Percentiles rank a stretch among this genome's conserved stretches.
These are phyloP conservation scores for Clarireedia paspali DNA, from an alignment of 2,329 filamentous ascomycete genomes.

Conservation along the genomic window DNA sequence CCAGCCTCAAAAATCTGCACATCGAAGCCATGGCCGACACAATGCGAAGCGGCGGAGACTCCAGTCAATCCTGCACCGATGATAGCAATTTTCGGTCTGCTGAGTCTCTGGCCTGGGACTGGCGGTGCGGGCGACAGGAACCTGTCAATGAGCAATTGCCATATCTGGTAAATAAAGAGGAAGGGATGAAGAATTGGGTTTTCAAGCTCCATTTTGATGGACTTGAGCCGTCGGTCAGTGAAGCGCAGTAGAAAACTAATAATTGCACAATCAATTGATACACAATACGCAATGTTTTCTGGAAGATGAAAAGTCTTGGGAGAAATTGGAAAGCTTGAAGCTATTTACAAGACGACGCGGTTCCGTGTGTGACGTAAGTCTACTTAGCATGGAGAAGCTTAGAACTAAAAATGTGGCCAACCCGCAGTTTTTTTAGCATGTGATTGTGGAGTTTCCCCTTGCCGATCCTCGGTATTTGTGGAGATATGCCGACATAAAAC, in stretches of 20 bases:
- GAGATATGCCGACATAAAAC: no score
- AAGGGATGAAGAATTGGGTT: constrained; percentile 42
- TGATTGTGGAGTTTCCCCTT: no score
- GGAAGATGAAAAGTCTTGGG: no score
- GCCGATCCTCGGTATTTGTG: no score
- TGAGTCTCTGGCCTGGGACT: constrained; percentile 45
- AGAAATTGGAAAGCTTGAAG: no score
- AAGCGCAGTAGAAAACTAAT: background rate
- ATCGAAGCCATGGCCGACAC: constrained; percentile 79
- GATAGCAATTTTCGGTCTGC: constrained; percentile 58
- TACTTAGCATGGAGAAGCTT: no score
- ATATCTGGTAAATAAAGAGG: constrained; percentile 53
- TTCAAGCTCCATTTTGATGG: constrained; percentile 13
- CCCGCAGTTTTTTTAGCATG: no score
- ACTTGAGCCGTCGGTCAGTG: background rate
- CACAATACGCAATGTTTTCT: no score
- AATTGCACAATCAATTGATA: background rate
- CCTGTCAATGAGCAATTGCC: constrained; percentile 56
- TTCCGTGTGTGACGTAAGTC: no score
- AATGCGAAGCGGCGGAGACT: constrained; percentile 73
- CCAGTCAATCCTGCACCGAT: constrained; percentile 67
- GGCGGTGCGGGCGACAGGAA: constrained; percentile 66
- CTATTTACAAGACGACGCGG: no score
- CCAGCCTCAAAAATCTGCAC: constrained; percentile 73
- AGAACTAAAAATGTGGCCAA: no score